Evolutionary conservation across 768 basidiomycete genomes (phyloP), one percentile per base, ranked within the genome.

Genomic region (Agaricus subrufescens): DNA sequence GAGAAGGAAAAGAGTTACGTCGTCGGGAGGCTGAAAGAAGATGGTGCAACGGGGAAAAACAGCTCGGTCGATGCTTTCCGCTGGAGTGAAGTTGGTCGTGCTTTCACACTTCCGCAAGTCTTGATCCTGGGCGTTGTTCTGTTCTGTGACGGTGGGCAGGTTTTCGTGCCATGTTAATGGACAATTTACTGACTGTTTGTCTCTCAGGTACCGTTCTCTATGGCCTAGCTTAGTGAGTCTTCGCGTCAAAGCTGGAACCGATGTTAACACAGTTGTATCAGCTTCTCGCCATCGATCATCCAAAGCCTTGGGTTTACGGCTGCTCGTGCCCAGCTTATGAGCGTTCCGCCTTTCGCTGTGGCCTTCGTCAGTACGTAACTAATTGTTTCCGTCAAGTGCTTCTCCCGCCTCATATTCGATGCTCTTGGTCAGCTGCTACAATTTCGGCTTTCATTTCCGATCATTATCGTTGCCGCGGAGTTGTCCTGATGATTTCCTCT

Each of bases 251-350:
- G 11, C 11, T 1, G 11, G 11, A 34, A 34, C 2, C 34, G 1
- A 34, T 8, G 11, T 34, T 34, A 8, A 34, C 11, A 34, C 3
- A 34, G 11, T 34, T 7, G 11, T 11, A 34, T 34, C 46, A 83
- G 88, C 61, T 91, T 92, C 68, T 72, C 82, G 7, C 89, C 89
- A 5, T 84, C 85, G 3, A 88, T 92, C 67, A 81, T 91, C 5
- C 72, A 80, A 30, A 72, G 74, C 15, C 75, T 87, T 2, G 85
- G 85, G 19, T 86, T 78, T 65, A 75, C 74, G 2, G 74, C 77
- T 0, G 72, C 79, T 31, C 66, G 71, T 25, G 80, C 82, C 10
- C 85, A 87, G 62, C 72, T 88, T 2, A 81, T 84, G 75, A 84
- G 79, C 12, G 86, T 87, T 2, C 76, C 77, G 12, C 83, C 83